phyloP scores from a whole-genome alignment of 768 basidiomycete genomes.

The Clitopilus passeckerianus region DNA sequence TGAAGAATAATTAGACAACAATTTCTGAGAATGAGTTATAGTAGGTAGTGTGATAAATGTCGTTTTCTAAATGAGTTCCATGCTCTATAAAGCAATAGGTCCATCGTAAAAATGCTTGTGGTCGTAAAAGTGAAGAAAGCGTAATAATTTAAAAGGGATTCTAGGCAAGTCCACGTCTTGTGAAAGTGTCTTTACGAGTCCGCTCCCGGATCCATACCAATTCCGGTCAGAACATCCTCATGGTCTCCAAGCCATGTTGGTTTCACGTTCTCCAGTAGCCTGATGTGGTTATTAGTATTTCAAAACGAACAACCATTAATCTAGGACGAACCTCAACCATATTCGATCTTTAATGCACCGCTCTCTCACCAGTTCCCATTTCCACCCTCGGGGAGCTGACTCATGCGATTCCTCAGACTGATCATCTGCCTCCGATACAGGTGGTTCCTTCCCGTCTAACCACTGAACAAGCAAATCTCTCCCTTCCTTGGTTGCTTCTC shows the following conservation, averaged over 20 bases:
- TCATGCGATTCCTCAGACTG: slow-evolving; percentile 1
- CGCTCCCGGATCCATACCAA: neutral
- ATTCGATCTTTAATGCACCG: slow-evolving; percentile 53
- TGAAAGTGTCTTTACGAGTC: neutral
- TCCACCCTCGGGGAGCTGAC: slow-evolving; percentile 15
- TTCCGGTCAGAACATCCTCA: neutral
- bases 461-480: slow-evolving; percentile 52
- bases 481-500: slow-evolving; percentile 70
- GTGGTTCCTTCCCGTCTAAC: slow-evolving; percentile 26
- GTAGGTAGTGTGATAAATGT: too few species aligned
- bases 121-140: neutral
- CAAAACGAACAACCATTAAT: slow-evolving; percentile 6
- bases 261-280: slow-evolving; percentile 1
- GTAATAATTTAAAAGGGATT: neutral
- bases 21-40: too few species aligned
- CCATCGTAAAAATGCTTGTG: neutral
- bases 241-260: neutral
- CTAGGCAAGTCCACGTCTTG: neutral
- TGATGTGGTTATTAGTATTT: neutral
- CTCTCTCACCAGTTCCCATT: slow-evolving; percentile 59
- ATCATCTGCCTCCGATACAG: neutral
- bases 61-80: too few species aligned
- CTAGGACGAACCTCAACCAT: slow-evolving; percentile 54
- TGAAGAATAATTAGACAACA: too few species aligned
- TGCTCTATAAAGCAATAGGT: neutral